Base-by-base conservation (phyloP, 2,329 filamentous ascomycete species). In the Periglandula ipomoeae region DNA sequence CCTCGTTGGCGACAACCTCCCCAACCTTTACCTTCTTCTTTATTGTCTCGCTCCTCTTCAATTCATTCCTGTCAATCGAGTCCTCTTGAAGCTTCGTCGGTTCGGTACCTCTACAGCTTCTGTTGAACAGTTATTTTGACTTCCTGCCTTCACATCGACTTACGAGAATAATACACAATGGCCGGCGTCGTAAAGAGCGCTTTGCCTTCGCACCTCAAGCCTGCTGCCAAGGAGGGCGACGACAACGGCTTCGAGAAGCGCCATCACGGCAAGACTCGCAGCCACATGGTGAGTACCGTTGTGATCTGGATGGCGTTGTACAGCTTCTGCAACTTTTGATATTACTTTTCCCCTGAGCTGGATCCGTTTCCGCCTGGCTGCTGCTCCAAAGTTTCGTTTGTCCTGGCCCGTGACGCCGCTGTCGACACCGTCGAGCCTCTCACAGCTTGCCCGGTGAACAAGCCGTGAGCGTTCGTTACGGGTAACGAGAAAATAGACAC, bases 261-360 rank as follows among this genome's bases (percentile, higher is more conserved):
- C 65, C 87, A 88, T 65, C 85, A 90, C 69, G 86, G 86, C 72
- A 90, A 90, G 79, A 86, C 85, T 58, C 84, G 86, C 68, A 89
- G 85, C 53, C 86, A 90, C 70, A 87, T 90, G 81, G 86, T 86
- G 71, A 81, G 85, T 82, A 50, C 38, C 39, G 46, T 13, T 8
- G 17, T 13, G 30, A 10, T 13, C n/a, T 15, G 23, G 8, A 8
- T 4, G n/a, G 17, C 22, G n/a, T 10, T 13, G 15, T 5, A 39
- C 8, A 32, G 32, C 48, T 46, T 22, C 15, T 53, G 17, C 19
- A 35, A 42, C 35, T 32, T 35, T 17, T 32, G 23, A 27, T 15
- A 32, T 11, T 32, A 15, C 30, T 32, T 11, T 32, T 15, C 30
- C 15, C 10, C 4, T 32, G 30, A 11, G 32, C 42, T n/a, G n/a